These are phyloP conservation scores for Dioscorea dumetorum DNA, from an alignment of 106 monocot species.

Conservation along the genomic window DNA sequence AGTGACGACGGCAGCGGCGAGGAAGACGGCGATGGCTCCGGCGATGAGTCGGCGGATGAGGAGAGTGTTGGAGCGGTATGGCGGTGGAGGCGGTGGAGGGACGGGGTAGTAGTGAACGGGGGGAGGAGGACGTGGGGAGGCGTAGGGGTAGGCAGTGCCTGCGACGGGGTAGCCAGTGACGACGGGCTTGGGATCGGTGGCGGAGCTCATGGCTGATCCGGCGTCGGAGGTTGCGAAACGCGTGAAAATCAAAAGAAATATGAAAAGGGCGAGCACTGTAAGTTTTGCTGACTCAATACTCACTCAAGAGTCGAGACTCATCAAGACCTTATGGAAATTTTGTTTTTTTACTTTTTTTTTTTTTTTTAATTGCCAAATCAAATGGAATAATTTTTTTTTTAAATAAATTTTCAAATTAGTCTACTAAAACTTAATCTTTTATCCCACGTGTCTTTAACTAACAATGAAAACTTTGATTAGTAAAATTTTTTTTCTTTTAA, in stretches of 20 bases:
- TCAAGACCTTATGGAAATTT: no score
- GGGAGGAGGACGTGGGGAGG: neutral
- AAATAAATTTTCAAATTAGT: no score
- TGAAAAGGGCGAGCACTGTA: neutral
- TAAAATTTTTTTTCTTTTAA: no score
- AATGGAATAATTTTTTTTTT: no score
- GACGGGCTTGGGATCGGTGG: constrained; percentile 2
- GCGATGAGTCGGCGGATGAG: constrained; percentile 17
- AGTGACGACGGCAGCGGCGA: constrained; percentile 34
- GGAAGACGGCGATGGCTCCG: constrained; percentile 19
- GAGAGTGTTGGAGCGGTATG: constrained; percentile 5
- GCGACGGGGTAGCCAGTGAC: constrained; percentile 8
- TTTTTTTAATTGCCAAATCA: no score
- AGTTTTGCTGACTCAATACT: neutral
- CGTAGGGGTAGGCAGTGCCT: neutral
- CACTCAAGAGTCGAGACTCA: no score
- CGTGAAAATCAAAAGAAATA: neutral
- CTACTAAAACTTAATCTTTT: no score
- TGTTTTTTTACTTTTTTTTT: no score
- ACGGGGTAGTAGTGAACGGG: neutral
- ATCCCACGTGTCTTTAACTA: no score
- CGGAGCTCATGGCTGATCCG: neutral
- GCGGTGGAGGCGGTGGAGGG: constrained; percentile 10
- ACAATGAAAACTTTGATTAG: no score
- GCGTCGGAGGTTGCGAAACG: neutral